Evolutionary conservation across 2,329 filamentous ascomycete species (phyloP).

Genomic region (Colletotrichum orchidophilum): DNA sequence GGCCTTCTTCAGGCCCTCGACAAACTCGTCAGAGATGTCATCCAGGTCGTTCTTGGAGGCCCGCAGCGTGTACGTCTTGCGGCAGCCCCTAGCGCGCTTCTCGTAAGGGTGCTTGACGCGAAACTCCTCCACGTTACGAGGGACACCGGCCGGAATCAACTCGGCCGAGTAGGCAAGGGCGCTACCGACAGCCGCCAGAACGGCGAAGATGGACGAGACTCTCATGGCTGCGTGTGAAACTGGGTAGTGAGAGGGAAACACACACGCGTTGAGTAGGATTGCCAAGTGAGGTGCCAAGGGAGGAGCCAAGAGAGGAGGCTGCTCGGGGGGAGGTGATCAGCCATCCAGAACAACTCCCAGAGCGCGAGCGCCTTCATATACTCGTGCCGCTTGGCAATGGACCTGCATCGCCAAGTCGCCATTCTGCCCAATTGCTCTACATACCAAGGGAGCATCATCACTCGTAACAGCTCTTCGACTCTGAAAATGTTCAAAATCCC

Average conservation of each 20-base stretch:
- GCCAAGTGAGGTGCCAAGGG: slow-evolving; percentile 15
- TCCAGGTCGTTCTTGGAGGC: slow-evolving; percentile 54
- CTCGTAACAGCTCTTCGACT: background rate
- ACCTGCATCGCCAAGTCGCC: slow-evolving; percentile 27
- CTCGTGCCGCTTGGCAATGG: slow-evolving; percentile 15
- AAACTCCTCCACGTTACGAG: slow-evolving; percentile 39
- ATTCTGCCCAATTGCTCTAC: background rate
- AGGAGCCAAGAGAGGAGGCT: slow-evolving; percentile 14
- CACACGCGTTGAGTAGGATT: background rate
- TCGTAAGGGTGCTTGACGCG: slow-evolving; percentile 61
- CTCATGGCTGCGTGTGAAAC: slow-evolving; percentile 34
- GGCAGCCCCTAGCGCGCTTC: slow-evolving; percentile 44
- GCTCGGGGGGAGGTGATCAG: slow-evolving; percentile 20
- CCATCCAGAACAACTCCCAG: slow-evolving; percentile 3
- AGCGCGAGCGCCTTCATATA: slow-evolving; percentile 29
- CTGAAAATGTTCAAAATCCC: background rate
- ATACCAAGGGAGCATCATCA: background rate
- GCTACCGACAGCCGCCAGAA: slow-evolving; percentile 33
- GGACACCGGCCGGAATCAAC: slow-evolving; percentile 33
- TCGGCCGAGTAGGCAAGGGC: slow-evolving; percentile 27
- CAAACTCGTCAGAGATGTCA: slow-evolving; percentile 46
- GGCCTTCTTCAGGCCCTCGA: slow-evolving; percentile 50
- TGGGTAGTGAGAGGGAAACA: background rate
- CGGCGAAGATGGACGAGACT: slow-evolving; percentile 31
- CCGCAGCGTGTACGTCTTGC: slow-evolving; percentile 29